phyloP scores from a whole-genome alignment of 441 rosid genomes.

The Metrosideros polymorpha region DNA sequence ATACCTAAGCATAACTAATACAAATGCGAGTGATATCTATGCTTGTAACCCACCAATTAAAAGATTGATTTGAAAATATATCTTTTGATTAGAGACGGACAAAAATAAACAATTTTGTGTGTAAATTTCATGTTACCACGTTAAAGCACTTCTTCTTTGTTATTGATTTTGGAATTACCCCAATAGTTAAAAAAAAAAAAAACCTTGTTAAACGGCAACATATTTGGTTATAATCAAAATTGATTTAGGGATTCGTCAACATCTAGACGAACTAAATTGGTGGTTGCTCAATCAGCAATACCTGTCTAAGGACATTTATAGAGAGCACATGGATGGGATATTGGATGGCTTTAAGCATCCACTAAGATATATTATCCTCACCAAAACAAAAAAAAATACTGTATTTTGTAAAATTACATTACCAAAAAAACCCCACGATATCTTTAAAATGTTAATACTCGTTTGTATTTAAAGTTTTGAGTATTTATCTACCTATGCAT shows the following conservation, averaged over 20 bases:
- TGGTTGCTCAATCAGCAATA: background rate
- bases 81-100: background rate
- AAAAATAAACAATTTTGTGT: background rate
- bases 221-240: background rate
- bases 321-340: background rate
- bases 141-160: no score
- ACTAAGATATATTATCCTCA: background rate
- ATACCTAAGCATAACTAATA: no score
- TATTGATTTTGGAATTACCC: no score
- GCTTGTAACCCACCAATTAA: background rate
- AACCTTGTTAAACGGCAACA: background rate
- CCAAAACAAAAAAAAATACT: background rate
- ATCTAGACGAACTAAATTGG: background rate
- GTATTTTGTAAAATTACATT: background rate
- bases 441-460: background rate
- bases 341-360: background rate
- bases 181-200: background rate
- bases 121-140: background rate
- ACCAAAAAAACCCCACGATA: background rate
- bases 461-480: background rate
- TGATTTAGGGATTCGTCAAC: background rate
- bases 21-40: fast-evolving
- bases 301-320: background rate
- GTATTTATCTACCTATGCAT: background rate
- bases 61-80: fast-evolving